Base-by-base conservation (phyloP, 352 stramenopile species). In the Phytophthora parvispora region DNA sequence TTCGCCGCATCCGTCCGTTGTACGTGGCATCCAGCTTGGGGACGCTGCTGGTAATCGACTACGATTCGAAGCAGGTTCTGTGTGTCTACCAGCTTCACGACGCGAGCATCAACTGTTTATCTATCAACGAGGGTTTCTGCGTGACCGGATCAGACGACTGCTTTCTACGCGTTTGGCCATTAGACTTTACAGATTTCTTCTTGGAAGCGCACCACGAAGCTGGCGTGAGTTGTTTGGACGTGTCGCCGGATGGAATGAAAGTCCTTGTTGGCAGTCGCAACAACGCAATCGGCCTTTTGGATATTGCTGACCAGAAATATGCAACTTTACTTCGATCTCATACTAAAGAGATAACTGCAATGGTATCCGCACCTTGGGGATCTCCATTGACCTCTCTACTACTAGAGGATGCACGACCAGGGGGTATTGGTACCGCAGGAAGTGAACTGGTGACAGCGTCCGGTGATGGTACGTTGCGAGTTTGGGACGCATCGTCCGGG, bases 101-200 rank as follows among this genome's bases (percentile, higher is more conserved):
- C 51, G 85, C 81, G 0, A 80, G 84, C 24, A 97, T 98, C 62
- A 87, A 92, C 28, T 88, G 84, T 32, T 64, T 98, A 1, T 84
- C 78, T 5, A 72, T 98, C 8, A 98, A 97, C 60, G 90, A 97
- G 43, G 92, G 89, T 1, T 98, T 97, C 55, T 97, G 91, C 31
- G 90, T 97, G 16, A 98, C 93, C 8, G 91, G 87, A 18, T 89
- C 87, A 0, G 87, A 90, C 27, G 94, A 98, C 64, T 80, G 81
- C n/a, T 94, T 89, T 59, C 67, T 98, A 13, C 89, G 94, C 1
- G 87, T 98, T 59, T 98, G 94, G 94, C 91, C 94, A 9, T 72
- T 98, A 1, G 93, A 98, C 72, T 98, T 98, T 60, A 83, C 82
- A 15, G 91, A 97, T 67, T 98, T 96, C 67, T 96, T 98, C 64